A percentile compares a stretch with the other conserved stretches of the same genome.
Conservation (phyloP, 805 yeast genomes). For the Metschnikowia sp. region DNA sequence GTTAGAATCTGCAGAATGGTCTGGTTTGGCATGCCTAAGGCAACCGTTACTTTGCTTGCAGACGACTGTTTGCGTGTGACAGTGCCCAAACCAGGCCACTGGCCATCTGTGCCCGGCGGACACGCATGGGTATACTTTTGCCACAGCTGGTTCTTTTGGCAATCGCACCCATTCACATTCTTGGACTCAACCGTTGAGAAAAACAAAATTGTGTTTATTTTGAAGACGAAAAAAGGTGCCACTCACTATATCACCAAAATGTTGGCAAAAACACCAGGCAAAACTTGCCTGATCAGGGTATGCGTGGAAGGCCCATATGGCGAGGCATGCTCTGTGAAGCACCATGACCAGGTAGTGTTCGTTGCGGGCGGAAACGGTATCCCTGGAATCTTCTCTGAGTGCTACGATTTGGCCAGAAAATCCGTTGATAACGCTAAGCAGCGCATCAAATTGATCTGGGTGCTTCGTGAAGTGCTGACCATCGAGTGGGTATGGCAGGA, state of each 20-base stretch:
- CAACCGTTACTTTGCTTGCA: constrained; percentile 27
- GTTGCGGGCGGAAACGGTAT: constrained; percentile 78
- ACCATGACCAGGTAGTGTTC: constrained; percentile 53
- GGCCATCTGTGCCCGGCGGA: constrained; percentile 40
- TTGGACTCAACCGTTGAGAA: constrained; percentile 19
- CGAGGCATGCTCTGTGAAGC: constrained; percentile 42
- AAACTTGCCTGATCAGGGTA: constrained; percentile 28
- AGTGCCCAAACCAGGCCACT: constrained; percentile 34
- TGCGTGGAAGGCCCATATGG: constrained; percentile 73
- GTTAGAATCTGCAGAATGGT: constrained; percentile 27
- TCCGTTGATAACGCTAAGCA: constrained; percentile 16
- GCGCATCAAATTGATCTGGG: constrained; percentile 16
- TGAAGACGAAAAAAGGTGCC: constrained; percentile 38
- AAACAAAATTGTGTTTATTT: constrained; percentile 27
- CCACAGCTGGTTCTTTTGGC: constrained; percentile 36
- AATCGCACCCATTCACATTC: constrained; percentile 42
- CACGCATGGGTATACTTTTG: constrained; percentile 40
- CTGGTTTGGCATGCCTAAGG: constrained; percentile 34
- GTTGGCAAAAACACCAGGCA: constrained; percentile 29
- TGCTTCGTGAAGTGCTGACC: constrained; percentile 14
- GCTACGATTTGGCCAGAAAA: constrained; percentile 26
- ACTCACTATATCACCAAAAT: constrained; percentile 31
- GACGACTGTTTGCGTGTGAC: constrained; percentile 37
- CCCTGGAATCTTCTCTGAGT: constrained; percentile 53
- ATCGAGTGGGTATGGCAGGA: constrained; percentile 16